A percentile compares a stretch with the other conserved stretches of the same genome.
These are phyloP conservation scores for Komagataella kurtzmanii DNA, from an alignment of 805 yeast species.

Conservation along the genomic window DNA sequence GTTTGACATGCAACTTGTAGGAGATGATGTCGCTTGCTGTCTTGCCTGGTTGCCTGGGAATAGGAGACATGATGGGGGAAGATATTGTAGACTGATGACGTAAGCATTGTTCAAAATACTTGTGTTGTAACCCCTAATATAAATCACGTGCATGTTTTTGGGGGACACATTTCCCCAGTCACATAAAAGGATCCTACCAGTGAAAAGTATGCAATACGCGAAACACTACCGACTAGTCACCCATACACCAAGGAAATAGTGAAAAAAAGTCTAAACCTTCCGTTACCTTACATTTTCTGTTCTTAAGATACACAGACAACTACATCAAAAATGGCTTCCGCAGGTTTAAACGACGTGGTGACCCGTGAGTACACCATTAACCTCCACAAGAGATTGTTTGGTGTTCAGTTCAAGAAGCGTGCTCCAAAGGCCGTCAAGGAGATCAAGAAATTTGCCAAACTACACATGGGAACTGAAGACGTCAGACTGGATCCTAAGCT, in stretches of 20 bases:
- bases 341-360: slow-evolving; percentile 94
- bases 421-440: slow-evolving; percentile 99
- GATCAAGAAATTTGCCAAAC: slow-evolving; percentile 95
- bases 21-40: not conserved
- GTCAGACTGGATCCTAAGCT: slow-evolving; percentile 98
- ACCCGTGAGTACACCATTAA: slow-evolving; percentile 99
- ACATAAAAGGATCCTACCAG: not conserved
- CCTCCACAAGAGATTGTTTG: slow-evolving; percentile 98
- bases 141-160: not conserved
- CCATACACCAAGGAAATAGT: not conserved
- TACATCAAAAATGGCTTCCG: slow-evolving; percentile 20
- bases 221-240: not conserved
- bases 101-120: not conserved
- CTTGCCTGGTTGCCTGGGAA: not conserved
- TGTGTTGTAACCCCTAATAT: not conserved
- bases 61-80: not conserved
- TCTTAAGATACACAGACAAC: not conserved
- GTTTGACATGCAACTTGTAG: not conserved
- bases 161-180: not conserved
- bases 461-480: slow-evolving; percentile 98
- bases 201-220: not conserved
- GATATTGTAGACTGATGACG: not conserved
- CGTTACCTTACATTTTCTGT: not conserved
- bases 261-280: not conserved
- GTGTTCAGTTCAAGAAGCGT: slow-evolving; percentile 98